Base-by-base conservation (phyloP, 176 grass and related monocot genomes). In the Poa annua region DNA sequence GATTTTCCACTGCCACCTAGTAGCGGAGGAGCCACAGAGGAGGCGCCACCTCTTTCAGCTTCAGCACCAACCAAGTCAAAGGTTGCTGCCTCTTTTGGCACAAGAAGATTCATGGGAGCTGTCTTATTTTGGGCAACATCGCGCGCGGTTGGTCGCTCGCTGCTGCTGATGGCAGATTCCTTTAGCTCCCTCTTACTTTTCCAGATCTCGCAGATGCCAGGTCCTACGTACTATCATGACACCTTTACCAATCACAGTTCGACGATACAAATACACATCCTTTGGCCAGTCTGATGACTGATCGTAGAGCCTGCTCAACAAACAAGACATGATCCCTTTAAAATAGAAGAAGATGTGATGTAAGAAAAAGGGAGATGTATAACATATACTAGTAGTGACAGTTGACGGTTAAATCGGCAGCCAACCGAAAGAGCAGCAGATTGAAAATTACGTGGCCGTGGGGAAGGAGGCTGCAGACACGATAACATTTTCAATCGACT, bases 401-500 rank as follows among this genome's bases (percentile, higher is more conserved):
- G 78, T 68, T 74, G 71, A 74, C 47, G 2, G 70, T 73, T 13
- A 33, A 66, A 35, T 4, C 11, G 4, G 76, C 13, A 66, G 44
- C 45, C 29, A 67, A 34, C 29, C 3, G 41, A 21, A 45, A 11
- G 12, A 72, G 13, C 3, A 17, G 24, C 16, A 5, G 11, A 48
- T 33, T 76, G 29, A 32, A 16, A 21, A 55, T 32, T 12, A 8
- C 72, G 21, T 15, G 55, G 84, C 13, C n/a, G 55, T 74, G 41
- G 53, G 52, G 74, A 35, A 64, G 10, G 56, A 79, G 49, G 60
- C 47, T 10, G 59, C 47, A 57, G 69, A 56, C 7, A 13, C 26
- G 69, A 81, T 68, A 67, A 75, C 70, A 4, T 81, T 86, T 81
- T 86, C 21, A 76, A 81, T 86, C 55, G 19, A 5, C 54, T 53